Evolutionary conservation across 805 yeast genomes (phyloP).

Genomic region (Candida coleopterorum): DNA sequence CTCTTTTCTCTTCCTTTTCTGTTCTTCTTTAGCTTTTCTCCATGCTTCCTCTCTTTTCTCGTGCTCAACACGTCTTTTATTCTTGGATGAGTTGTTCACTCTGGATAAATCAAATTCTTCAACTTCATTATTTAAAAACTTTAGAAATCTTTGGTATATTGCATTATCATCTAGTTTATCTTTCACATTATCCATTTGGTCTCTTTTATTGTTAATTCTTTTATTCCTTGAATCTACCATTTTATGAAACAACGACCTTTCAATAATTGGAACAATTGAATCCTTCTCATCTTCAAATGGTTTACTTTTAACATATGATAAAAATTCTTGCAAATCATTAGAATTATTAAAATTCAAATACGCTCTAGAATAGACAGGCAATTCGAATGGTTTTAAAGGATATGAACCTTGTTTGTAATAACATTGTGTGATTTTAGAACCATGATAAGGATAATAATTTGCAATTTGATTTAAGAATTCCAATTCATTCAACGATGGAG

Average conservation of each 20-base stretch:
- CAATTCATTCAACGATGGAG: conserved; percentile 25
- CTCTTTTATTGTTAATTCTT: not conserved
- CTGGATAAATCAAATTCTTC: conserved; percentile 9
- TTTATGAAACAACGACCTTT: conserved; percentile 25
- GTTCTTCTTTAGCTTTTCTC: conserved; percentile 9
- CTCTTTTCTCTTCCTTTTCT: conserved; percentile 7
- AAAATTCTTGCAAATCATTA: conserved; percentile 22
- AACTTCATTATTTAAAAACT: conserved; percentile 7
- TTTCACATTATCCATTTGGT: not conserved
- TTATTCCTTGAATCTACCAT: conserved; percentile 9
- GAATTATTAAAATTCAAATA: conserved; percentile 33
- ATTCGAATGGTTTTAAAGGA: conserved; percentile 35
- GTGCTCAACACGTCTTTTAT: conserved; percentile 6
- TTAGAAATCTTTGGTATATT: conserved; percentile 11
- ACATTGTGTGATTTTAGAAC: conserved; percentile 13
- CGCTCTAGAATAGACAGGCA: conserved; percentile 38
- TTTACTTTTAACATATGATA: conserved; percentile 16
- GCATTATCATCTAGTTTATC: conserved; percentile 12
- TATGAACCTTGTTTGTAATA: conserved; percentile 42
- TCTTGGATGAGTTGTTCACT: conserved; percentile 9
- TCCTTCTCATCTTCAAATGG: conserved; percentile 9
- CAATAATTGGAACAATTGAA: conserved; percentile 30
- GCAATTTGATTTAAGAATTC: conserved; percentile 11
- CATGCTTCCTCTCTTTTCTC: conserved; percentile 10
- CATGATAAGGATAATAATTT: conserved; percentile 8